These are phyloP conservation scores for Talaromyces sp. DNA, from an alignment of 2,329 filamentous ascomycete species.

Conservation along the genomic window DNA sequence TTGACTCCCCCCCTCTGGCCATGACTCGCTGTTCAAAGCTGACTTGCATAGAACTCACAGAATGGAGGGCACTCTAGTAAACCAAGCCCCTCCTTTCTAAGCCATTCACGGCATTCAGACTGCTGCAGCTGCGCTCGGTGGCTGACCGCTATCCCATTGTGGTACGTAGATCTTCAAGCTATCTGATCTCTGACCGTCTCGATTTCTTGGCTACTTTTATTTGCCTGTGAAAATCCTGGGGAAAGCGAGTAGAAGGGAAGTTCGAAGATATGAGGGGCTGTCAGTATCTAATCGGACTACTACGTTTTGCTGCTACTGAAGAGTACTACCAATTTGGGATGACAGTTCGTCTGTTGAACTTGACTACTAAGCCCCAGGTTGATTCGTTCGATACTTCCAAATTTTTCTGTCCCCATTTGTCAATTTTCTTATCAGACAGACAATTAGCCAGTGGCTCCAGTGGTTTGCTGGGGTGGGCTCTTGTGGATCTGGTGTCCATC, in stretches of 20 bases:
- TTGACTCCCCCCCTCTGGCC: too few species aligned
- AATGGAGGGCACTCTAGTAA: not conserved
- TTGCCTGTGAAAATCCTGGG: not conserved
- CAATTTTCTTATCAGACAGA: not conserved
- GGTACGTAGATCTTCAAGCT: constrained; percentile 8
- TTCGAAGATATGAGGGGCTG: not conserved
- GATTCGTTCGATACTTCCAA: too few species aligned
- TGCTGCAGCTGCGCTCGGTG: not conserved
- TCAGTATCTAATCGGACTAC: not conserved
- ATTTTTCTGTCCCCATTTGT: not conserved
- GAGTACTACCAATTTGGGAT: not conserved
- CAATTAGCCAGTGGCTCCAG: not conserved
- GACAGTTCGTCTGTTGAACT: not conserved
- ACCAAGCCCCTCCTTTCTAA: not conserved
- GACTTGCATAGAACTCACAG: not conserved
- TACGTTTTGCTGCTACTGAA: not conserved
- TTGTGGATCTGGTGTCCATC: not conserved
- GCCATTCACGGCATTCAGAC: not conserved
- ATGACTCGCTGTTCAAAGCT: not conserved
- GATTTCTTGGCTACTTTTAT: not conserved
- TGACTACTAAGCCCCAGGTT: not conserved
- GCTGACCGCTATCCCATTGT: constrained; percentile 7
- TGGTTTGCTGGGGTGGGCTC: not conserved
- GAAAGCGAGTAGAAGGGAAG: not conserved
- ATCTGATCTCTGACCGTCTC: not conserved